Evolutionary conservation across 805 yeast genomes (phyloP), one percentile per base, ranked within the genome.

Genomic region (Yarrowia hollandica): DNA sequence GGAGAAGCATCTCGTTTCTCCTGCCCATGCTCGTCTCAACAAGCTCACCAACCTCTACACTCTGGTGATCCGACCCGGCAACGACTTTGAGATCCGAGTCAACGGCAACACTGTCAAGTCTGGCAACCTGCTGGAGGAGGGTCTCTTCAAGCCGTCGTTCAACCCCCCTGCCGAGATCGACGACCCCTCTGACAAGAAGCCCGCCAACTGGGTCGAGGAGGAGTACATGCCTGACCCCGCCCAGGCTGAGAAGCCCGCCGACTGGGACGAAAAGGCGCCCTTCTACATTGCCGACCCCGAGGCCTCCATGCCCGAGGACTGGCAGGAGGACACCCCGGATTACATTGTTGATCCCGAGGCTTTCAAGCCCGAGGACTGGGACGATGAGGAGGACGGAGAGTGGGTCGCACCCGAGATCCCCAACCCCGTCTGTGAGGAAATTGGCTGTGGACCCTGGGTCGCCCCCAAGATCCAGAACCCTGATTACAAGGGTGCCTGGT

Each of bases 311-410:
- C 97, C 97, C 7, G 85, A 73, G 23, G 85, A 80, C 62, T 91
- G 97, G 97, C 82, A 83, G 64, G 96, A 85, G 66, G 77, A 77
- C 18, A 79, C 77, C 22, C 79, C 81, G 10, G 77, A 73, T 61
- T 80, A 72, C 62, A 82, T 91, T 60, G 72, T 79, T 10, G 94
- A 90, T 69, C 90, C 95, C 35, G 77, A 75, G 1, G 85, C 88
- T 25, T 67, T 62, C 28, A 80, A 77, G 66, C 96, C 96, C 16
- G 85, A 76, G 42, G 85, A 80, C 67, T 90, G 97, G 97, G 88
- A 88, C 68, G 96, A 88, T 38, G 91, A 85, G 64, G 91, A 86
- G 69, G 96, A 90, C 69, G 97, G 96, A 5, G 84, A 79, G 66
- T 91, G 95, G 95, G 66, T 75, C 39, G 85, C 90, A 2, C 90